Conservation (phyloP, 1,284 basidiomycete genomes). For the Agaricales sp. region DNA sequence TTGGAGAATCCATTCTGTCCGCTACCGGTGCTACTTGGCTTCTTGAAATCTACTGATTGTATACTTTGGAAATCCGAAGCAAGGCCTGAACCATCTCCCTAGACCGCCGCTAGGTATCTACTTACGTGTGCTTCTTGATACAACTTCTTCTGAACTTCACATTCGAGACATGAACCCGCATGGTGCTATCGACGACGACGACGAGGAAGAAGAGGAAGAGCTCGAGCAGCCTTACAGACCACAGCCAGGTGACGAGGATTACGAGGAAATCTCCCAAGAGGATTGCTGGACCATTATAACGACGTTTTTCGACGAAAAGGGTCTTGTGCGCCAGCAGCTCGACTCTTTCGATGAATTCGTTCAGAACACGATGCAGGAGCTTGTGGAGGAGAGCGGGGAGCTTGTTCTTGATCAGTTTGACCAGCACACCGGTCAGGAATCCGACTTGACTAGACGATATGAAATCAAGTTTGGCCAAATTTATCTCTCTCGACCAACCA, state of each 20-base stretch:
- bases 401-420: slow-evolving; percentile 94
- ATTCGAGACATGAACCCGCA: slow-evolving; percentile 42
- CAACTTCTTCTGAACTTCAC: slow-evolving; percentile 29
- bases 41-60: not conserved
- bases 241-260: not conserved
- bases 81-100: not conserved
- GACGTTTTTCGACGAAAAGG: slow-evolving; percentile 95
- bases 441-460: slow-evolving; percentile 76
- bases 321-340: slow-evolving; percentile 95
- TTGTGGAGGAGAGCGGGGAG: slow-evolving; percentile 92
- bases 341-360: slow-evolving; percentile 99
- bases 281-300: slow-evolving; percentile 96
- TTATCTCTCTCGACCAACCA: slow-evolving; percentile 89
- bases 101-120: slow-evolving; percentile 12
- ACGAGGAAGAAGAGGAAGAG: slow-evolving; percentile 60
- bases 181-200: slow-evolving; percentile 49
- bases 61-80: not conserved
- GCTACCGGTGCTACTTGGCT: not conserved
- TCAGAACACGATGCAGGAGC: slow-evolving; percentile 99
- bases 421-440: slow-evolving; percentile 83
- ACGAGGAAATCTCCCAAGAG: slow-evolving; percentile 64
- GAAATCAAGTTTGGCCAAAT: slow-evolving; percentile 98
- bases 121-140: slow-evolving; percentile 15
- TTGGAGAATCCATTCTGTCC: not conserved
- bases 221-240: not conserved